Conservation (phyloP, 2,329 filamentous ascomycete species). For the Ilyonectria sp. region DNA sequence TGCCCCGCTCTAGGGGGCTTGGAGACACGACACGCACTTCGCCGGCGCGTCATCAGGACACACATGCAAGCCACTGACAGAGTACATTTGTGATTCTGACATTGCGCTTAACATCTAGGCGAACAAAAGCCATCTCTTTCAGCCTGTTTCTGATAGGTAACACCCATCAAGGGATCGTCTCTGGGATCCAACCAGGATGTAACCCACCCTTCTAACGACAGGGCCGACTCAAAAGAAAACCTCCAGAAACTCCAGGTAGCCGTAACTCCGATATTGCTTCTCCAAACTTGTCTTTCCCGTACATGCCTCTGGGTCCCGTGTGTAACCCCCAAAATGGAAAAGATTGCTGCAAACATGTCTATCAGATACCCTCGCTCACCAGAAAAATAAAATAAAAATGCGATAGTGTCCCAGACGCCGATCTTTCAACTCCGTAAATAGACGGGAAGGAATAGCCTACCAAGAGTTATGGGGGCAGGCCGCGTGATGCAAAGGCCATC, state of each 20-base stretch:
- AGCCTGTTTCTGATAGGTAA: slow-evolving; percentile 16
- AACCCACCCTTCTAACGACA: slow-evolving; percentile 5
- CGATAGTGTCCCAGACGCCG: slow-evolving; percentile 16
- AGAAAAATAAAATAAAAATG: background rate
- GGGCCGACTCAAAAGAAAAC: slow-evolving; percentile 11
- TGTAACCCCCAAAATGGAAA: slow-evolving; percentile 12
- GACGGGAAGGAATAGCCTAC: background rate
- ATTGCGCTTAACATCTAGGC: slow-evolving; percentile 10
- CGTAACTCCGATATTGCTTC: slow-evolving; percentile 43
- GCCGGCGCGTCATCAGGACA: slow-evolving; percentile 24
- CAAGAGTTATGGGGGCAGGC: background rate
- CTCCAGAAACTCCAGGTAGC: slow-evolving; percentile 37
- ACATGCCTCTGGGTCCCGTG: slow-evolving; percentile 4
- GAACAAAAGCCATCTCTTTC: background rate
- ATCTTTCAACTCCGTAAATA: slow-evolving; percentile 10
- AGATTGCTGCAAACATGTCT: slow-evolving; percentile 19
- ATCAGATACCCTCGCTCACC: slow-evolving; percentile 14
- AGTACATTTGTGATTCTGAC: background rate
- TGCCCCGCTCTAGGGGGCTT: slow-evolving; percentile 9
- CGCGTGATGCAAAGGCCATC: slow-evolving; percentile 6
- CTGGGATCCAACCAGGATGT: slow-evolving; percentile 16
- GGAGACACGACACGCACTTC: slow-evolving; percentile 27
- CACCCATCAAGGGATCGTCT: slow-evolving; percentile 12
- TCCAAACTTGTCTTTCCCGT: slow-evolving; percentile 17
- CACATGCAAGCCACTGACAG: slow-evolving; percentile 27